These are phyloP conservation scores for Eimeria acervulina DNA, from an alignment of 169 alveolate genomes.

Conservation along the genomic window DNA sequence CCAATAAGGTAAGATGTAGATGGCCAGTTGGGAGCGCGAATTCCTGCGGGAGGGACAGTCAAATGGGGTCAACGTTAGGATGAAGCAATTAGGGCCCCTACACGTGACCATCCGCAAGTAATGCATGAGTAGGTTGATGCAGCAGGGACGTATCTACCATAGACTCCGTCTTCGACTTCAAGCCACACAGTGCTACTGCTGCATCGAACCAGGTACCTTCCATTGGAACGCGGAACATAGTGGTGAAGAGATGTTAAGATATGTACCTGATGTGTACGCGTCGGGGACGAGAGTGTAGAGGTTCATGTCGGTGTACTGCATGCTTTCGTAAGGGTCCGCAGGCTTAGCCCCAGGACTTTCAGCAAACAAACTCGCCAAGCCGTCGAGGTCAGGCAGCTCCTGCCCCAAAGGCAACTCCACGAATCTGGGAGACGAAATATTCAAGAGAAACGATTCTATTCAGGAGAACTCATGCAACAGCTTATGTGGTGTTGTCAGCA, in stretches of 20 bases:
- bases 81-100: background rate
- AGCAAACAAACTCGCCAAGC: slow-evolving; percentile 65
- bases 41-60: slow-evolving; percentile 2
- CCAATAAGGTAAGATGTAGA: slow-evolving; percentile 44
- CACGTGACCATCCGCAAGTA: background rate
- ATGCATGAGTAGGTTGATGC: background rate
- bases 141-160: background rate
- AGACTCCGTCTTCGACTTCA: background rate
- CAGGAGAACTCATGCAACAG: background rate
- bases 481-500: no score
- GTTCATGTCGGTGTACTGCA: slow-evolving; percentile 75
- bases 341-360: slow-evolving; percentile 52
- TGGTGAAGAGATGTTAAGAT: background rate
- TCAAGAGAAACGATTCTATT: background rate
- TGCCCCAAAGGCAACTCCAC: slow-evolving; percentile 80
- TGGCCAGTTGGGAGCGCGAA: slow-evolving; percentile 73
- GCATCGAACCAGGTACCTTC: background rate
- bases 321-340: slow-evolving; percentile 53
- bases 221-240: background rate
- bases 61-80: background rate
- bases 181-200: background rate
- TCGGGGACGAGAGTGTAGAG: slow-evolving; percentile 75
- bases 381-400: slow-evolving; percentile 77
- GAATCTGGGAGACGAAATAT: slow-evolving; percentile 14
- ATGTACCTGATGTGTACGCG: slow-evolving; percentile 65